Conservation (phyloP, 2,329 filamentous ascomycete species). For the Talaromyces sp. region DNA sequence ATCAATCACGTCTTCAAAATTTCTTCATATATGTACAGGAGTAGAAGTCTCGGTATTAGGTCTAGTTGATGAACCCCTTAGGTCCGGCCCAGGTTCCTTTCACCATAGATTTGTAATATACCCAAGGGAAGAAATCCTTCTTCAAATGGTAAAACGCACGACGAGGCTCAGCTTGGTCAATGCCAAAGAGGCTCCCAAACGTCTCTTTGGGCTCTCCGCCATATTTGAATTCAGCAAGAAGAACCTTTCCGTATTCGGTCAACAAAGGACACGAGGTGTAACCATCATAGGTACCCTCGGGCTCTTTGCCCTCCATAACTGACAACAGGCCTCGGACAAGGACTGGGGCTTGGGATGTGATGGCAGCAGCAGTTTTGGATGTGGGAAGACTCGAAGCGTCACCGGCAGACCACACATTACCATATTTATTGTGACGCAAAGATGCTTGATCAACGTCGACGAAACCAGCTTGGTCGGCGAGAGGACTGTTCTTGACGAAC, state of each 20-base stretch:
- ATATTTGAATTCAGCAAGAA: slow-evolving; percentile 65
- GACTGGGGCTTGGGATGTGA: slow-evolving; percentile 52
- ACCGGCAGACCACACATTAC: slow-evolving; percentile 58
- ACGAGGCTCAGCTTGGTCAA: slow-evolving; percentile 57
- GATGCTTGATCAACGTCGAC: slow-evolving; percentile 57
- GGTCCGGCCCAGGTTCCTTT: slow-evolving; percentile 62
- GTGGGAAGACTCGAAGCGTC: slow-evolving; percentile 60
- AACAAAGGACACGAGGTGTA: slow-evolving; percentile 56
- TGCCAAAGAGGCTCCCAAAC: slow-evolving; percentile 52
- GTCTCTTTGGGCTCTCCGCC: slow-evolving; percentile 62
- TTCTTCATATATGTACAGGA: neutral
- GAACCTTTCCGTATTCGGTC: slow-evolving; percentile 59
- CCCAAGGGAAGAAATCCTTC: slow-evolving; percentile 67
- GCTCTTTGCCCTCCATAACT: slow-evolving; percentile 45
- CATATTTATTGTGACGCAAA: slow-evolving; percentile 52
- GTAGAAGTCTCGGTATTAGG: neutral
- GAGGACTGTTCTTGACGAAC: slow-evolving; percentile 52
- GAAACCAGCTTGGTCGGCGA: slow-evolving; percentile 56
- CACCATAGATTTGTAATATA: slow-evolving; percentile 59
- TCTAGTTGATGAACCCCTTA: slow-evolving; percentile 44
- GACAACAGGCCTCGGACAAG: slow-evolving; percentile 50
- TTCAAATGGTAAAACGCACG: slow-evolving; percentile 61
- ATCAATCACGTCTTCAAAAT: neutral
- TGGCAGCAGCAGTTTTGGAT: slow-evolving; percentile 55
- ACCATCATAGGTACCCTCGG: slow-evolving; percentile 49